These are phyloP conservation scores for Pelargonium cotyledonis DNA, from an alignment of 441 rosid species.

Conservation along the genomic window DNA sequence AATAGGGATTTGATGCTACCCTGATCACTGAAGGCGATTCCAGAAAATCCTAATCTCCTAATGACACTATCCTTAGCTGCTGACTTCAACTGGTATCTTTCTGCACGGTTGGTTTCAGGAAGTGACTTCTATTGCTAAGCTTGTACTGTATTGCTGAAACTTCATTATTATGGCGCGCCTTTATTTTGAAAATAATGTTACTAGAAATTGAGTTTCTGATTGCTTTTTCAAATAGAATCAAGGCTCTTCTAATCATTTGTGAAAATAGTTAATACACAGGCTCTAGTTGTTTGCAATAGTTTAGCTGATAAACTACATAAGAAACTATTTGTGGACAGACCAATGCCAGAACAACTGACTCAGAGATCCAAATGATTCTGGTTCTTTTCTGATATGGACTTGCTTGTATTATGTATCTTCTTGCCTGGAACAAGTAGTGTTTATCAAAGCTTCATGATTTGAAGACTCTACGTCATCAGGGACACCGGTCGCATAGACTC, in stretches of 20 bases:
- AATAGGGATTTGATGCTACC: not conserved
- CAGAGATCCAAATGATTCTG: no score
- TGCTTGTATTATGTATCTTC: not conserved
- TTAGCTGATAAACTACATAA: no score
- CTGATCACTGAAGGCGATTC: not conserved
- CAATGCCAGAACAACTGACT: no score
- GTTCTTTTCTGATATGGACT: not conserved
- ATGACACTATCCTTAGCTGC: not conserved
- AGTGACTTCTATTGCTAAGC: not conserved
- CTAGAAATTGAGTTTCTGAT: no score
- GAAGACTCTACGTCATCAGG: not conserved
- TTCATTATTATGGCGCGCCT: not conserved
- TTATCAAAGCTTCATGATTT: no score
- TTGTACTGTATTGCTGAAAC: not conserved
- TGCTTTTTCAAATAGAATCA: no score
- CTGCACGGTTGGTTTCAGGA: not conserved
- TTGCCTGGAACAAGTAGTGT: not conserved
- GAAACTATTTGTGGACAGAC: no score
- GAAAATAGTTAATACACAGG: no score
- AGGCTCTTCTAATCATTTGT: no score
- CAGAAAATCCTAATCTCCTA: not conserved
- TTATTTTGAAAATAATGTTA: not conserved
- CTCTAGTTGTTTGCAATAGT: no score
- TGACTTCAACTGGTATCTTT: not conserved
- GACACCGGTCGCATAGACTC: constrained; percentile 17